Percentiles rank a stretch among this genome's conserved stretches.
phyloP scores from a whole-genome alignment of 495 filamentous ascomycete genomes.

The Pyrenula massariospora region DNA sequence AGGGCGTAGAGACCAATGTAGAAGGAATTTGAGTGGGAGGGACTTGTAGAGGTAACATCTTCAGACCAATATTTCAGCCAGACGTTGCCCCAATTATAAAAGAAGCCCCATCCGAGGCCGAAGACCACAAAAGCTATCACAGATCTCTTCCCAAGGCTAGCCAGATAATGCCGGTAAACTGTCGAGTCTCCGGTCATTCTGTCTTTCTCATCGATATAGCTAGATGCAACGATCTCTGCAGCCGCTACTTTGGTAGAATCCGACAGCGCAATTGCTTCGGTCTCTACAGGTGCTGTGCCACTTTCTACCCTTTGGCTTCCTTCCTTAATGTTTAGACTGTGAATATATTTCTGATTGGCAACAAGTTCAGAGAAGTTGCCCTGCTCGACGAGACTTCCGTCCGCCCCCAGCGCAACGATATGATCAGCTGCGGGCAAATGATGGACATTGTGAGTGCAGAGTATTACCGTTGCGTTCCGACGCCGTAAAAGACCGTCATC shows the following conservation, averaged over 20 bases:
- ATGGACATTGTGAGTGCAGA: constrained; percentile 16
- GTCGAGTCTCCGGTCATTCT: background rate
- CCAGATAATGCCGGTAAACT: background rate
- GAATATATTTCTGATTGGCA: constrained; percentile 20
- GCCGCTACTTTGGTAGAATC: background rate
- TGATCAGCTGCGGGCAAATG: constrained; percentile 30
- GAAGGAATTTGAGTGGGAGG: background rate
- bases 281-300: background rate
- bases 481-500: constrained; percentile 24
- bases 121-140: background rate
- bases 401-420: constrained; percentile 27
- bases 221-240: background rate
- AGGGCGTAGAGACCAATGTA: background rate
- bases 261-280: background rate
- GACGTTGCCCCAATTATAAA: background rate
- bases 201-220: background rate
- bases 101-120: background rate
- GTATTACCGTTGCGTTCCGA: constrained; percentile 4
- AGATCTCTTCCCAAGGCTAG: background rate
- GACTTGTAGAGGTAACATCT: background rate
- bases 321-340: background rate
- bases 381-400: constrained; percentile 29
- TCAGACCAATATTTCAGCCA: background rate
- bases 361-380: constrained; percentile 26
- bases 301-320: background rate